Base-by-base conservation (phyloP, 257 asterid species). In the Solanum rostratum region DNA sequence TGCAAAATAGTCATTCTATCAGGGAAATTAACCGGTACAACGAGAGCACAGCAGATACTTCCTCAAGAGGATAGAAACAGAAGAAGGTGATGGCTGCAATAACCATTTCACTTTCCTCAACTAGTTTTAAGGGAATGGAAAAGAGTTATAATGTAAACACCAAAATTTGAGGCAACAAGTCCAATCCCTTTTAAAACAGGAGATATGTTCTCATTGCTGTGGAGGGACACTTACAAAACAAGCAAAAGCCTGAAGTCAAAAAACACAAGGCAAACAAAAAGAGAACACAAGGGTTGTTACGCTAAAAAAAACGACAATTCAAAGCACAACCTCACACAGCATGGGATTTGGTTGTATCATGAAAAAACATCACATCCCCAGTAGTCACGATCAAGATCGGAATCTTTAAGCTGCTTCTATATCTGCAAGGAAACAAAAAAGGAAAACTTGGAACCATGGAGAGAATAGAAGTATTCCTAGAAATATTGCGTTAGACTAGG, bases 201-300 rank as follows among this genome's bases (percentile, higher is more conserved):
- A 70, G 24, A 83, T 63, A 33, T 49, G 80, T 66, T 83, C 85
- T 63, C 85, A 83, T 66, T 83, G 85, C 85, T 78, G 82, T 29
- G 29, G 82, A 29, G 82, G 81, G 62, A 78, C 63, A 50, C 18
- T 83, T 83, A 65, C 74, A 83, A 65, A 49, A 16, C 29, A 57
- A 74, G 15, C 81, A 83, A 82, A 65, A 50, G 53, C 85, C 65
- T 50, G 46, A 78, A 78, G 62, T 78, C 24, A 19, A 46, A 83
- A 70, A 27, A 52, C 59, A 66, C 59, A 83, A 66, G 79, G 57
- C 85, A 82, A 83, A 46, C 29, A 43, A 60, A 22, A 81, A n/a
- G n/a, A 81, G 27, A 80, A 22, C 22, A 78, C 82, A 78, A 33
- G 24, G 24, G 43, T 78, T 78, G 79, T 13, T 80, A 49, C n/a